Percentiles rank a stretch among this genome's conserved stretches.
These are phyloP conservation scores for Neopestalotiopsis sp. DNA, from an alignment of 2,329 filamentous ascomycete genomes.

Conservation along the genomic window DNA sequence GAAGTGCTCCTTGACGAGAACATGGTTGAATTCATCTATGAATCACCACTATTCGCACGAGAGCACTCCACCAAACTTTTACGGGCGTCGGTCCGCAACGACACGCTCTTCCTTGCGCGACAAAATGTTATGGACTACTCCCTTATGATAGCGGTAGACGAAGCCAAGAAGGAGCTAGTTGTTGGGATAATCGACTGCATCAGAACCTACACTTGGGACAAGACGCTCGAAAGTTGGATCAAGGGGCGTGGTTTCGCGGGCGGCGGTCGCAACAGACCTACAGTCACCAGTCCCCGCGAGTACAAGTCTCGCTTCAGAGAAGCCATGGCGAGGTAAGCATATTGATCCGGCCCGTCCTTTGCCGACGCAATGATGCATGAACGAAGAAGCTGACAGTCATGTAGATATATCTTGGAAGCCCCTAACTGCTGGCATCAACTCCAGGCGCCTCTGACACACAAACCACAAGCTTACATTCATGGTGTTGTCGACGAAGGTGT, in stretches of 20 bases:
- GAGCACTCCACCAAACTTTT: constrained; percentile 96
- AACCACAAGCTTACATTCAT: constrained; percentile 29
- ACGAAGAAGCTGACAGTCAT: background rate
- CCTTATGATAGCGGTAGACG: constrained; percentile 97
- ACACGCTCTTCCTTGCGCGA: constrained; percentile 90
- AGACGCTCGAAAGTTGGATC: constrained; percentile 99
- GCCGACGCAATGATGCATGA: background rate
- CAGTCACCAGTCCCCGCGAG: constrained; percentile 95
- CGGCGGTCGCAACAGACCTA: constrained; percentile 81
- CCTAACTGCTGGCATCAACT: constrained; percentile 81
- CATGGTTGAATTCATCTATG: constrained; percentile 98
- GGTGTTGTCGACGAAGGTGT: constrained; percentile 23
- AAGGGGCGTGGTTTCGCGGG: constrained; percentile 89
- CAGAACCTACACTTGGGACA: constrained; percentile 98
- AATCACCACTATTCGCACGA: constrained; percentile 91
- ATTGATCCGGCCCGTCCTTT: background rate
- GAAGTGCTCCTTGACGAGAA: constrained; percentile 98
- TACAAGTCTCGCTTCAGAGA: constrained; percentile 96
- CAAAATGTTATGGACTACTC: constrained; percentile 99
- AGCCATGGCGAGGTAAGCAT: constrained; percentile 83
- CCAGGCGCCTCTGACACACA: constrained; percentile 35
- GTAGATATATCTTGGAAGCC: constrained; percentile 72
- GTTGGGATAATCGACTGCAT: constrained; percentile 99
- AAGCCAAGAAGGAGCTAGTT: constrained; percentile 85
- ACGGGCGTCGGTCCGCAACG: constrained; percentile 92